These are phyloP conservation scores for Mycena albidolilacea DNA, from an alignment of 768 basidiomycete genomes.

Conservation along the genomic window DNA sequence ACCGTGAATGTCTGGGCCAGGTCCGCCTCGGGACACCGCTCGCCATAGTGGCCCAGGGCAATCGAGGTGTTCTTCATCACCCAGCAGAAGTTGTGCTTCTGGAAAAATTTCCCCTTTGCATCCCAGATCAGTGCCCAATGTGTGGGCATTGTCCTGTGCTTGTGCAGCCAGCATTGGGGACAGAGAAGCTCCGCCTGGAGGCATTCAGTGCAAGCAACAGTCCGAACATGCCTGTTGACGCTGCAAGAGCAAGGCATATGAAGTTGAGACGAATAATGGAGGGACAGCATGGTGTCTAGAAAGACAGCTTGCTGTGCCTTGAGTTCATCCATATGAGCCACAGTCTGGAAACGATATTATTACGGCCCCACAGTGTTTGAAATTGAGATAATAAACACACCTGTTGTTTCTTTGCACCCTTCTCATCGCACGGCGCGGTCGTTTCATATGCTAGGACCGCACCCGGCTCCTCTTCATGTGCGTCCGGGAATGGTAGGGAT, in stretches of 20 bases:
- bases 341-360: no score
- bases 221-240: not conserved
- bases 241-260: not conserved
- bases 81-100: constrained; percentile 19
- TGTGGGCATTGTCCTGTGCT: not conserved
- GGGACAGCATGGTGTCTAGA: not conserved
- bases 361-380: no score
- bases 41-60: constrained; percentile 9
- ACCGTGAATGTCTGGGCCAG: constrained; percentile 6
- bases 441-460: not conserved
- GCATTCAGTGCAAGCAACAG: no score
- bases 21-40: constrained; percentile 22
- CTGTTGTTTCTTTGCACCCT: not conserved
- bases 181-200: no score
- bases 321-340: no score
- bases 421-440: not conserved
- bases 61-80: constrained; percentile 6
- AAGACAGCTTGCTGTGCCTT: no score
- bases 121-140: constrained; percentile 11
- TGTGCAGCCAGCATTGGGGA: no score
- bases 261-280: not conserved
- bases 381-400: not conserved
- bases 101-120: not conserved
- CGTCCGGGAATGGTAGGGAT: no score
- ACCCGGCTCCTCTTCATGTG: no score